Conservation (phyloP, 495 filamentous ascomycete genomes). For the Annulohypoxylon moriforme region DNA sequence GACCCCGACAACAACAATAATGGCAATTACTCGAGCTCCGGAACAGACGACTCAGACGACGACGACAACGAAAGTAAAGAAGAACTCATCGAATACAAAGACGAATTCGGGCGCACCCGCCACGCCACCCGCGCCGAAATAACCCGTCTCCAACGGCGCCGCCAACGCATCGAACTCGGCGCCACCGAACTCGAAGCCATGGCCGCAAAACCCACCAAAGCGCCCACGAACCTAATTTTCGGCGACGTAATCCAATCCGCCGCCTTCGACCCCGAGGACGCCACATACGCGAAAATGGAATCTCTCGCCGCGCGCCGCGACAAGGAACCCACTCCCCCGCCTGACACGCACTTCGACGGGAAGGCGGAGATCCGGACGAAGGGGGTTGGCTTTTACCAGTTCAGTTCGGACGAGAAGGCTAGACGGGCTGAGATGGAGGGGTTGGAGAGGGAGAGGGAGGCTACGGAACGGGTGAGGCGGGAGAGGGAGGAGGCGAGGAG, state of each 20-base stretch:
- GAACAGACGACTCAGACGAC: slow-evolving; percentile 45
- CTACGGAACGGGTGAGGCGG: slow-evolving; percentile 72
- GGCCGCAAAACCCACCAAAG: slow-evolving; percentile 63
- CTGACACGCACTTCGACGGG: slow-evolving; percentile 85
- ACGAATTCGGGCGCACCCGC: slow-evolving; percentile 88
- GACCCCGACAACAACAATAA: slow-evolving; percentile 50
- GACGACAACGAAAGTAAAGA: slow-evolving; percentile 52
- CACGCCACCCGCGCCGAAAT: slow-evolving; percentile 73
- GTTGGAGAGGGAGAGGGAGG: slow-evolving; percentile 70
- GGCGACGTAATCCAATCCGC: slow-evolving; percentile 83
- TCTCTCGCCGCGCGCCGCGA: slow-evolving; percentile 79
- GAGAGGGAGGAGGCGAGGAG: slow-evolving; percentile 64
- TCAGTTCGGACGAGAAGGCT: slow-evolving; percentile 74
- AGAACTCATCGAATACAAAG: slow-evolving; percentile 81
- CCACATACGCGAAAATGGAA: slow-evolving; percentile 70
- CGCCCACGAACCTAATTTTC: slow-evolving; percentile 78
- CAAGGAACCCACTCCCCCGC: slow-evolving; percentile 78
- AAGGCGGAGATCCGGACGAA: slow-evolving; percentile 82
- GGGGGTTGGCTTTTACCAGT: slow-evolving; percentile 90
- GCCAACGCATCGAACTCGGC: slow-evolving; percentile 56
- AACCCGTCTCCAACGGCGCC: slow-evolving; percentile 62
- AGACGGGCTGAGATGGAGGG: slow-evolving; percentile 80
- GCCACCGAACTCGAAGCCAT: slow-evolving; percentile 59
- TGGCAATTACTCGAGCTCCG: slow-evolving; percentile 53
- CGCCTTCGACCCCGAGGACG: slow-evolving; percentile 80